Conservation (phyloP, 495 filamentous ascomycete genomes). For the Trichoderma orchidacearum region DNA sequence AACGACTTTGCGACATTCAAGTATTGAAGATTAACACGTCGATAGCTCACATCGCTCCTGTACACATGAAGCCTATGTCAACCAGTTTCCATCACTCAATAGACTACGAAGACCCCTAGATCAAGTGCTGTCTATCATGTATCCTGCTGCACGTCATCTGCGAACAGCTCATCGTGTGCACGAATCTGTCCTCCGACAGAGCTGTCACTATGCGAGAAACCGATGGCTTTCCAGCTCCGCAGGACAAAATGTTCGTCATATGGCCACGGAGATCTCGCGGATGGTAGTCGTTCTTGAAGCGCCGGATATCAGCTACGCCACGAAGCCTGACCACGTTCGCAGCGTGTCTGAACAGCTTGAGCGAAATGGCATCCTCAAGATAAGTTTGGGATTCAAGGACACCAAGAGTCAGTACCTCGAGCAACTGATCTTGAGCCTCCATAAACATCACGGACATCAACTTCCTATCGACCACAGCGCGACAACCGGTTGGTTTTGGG, state of each 20-base stretch:
- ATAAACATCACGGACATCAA: constrained; percentile 14
- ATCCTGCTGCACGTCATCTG: too few relatives aligned
- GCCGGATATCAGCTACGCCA: not conserved
- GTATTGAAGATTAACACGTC: too few relatives aligned
- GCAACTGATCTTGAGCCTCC: constrained; percentile 14
- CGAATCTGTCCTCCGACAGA: not conserved
- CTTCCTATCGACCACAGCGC: constrained; percentile 24
- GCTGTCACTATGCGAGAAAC: too few relatives aligned
- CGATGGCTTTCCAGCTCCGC: not conserved
- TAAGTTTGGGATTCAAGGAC: constrained; percentile 14
- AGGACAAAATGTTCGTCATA: not conserved
- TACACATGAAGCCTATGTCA: too few relatives aligned
- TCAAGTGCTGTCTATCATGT: too few relatives aligned
- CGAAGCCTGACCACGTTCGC: not conserved
- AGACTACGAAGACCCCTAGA: too few relatives aligned
- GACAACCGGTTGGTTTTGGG: constrained; percentile 23
- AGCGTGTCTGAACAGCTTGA: not conserved
- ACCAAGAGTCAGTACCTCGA: constrained; percentile 15
- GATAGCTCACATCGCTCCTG: too few relatives aligned
- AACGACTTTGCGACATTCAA: too few relatives aligned
- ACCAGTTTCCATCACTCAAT: too few relatives aligned
- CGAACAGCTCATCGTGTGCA: not conserved
- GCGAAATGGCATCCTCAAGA: constrained; percentile 12
- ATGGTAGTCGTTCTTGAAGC: not conserved
- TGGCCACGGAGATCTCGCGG: not conserved